phyloP scores from a whole-genome alignment of 139 green algal genomes.

The Gonium pectorale region DNA sequence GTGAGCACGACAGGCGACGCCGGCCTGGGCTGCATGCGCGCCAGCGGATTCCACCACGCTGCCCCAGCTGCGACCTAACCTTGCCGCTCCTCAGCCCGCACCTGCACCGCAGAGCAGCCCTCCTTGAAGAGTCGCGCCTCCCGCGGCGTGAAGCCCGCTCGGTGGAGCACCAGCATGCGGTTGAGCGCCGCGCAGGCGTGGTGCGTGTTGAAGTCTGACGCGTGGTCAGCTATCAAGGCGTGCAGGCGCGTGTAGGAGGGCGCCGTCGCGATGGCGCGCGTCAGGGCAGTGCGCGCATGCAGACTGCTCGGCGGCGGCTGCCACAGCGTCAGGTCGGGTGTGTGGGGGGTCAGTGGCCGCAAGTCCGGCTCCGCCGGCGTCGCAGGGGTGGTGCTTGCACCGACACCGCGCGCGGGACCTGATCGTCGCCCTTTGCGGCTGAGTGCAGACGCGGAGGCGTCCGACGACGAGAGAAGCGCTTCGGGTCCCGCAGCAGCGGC shows the following conservation, averaged over 20 bases:
- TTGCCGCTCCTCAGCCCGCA: background rate
- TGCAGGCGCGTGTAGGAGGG: slow-evolving; percentile 32
- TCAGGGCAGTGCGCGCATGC: background rate
- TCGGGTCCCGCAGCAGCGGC: no score
- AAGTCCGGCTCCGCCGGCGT: no score
- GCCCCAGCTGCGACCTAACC: background rate
- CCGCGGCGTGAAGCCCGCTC: background rate
- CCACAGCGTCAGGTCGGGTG: no score
- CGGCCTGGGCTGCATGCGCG: no score
- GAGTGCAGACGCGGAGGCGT: no score
- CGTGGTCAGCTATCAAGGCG: slow-evolving; percentile 4
- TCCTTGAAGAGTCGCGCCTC: slow-evolving; percentile 41
- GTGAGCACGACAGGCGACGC: no score
- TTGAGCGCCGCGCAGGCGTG: slow-evolving; percentile 16
- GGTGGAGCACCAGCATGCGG: slow-evolving; percentile 15
- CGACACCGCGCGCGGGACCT: no score
- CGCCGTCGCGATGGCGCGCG: background rate
- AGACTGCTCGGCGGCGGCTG: slow-evolving; percentile 29
- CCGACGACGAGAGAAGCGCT: no score
- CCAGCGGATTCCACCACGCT: no score
- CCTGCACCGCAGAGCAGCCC: slow-evolving; percentile 26
- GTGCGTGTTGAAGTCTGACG: slow-evolving; percentile 10
- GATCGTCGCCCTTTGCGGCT: no score
- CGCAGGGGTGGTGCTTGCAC: no score
- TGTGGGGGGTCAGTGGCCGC: no score